A percentile compares a stretch with the other conserved stretches of the same genome.
Evolutionary conservation across 345 rosid genomes (phyloP).

Genomic region (Arabidopsis thaliana): DNA sequence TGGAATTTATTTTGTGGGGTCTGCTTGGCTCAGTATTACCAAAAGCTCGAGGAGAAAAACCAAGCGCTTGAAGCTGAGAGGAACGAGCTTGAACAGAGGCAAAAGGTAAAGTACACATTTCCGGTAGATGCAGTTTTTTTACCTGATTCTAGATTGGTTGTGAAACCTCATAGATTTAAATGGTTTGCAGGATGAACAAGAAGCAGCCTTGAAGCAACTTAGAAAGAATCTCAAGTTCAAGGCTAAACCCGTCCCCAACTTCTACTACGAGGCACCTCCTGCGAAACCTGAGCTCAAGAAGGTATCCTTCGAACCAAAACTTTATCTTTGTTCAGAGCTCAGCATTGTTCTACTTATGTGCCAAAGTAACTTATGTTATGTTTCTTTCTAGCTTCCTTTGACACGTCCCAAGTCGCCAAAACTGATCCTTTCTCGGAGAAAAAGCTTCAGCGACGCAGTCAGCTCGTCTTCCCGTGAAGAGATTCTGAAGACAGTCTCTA

Average conservation of each 20-base stretch:
- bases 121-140: slow-evolving; percentile 9
- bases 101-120: slow-evolving; percentile 56
- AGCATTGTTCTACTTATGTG: slow-evolving; percentile 15
- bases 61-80: slow-evolving; percentile 79
- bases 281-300: slow-evolving; percentile 82
- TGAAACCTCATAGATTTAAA: neutral
- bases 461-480: slow-evolving; percentile 46
- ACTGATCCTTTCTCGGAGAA: slow-evolving; percentile 61
- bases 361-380: slow-evolving; percentile 17
- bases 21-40: slow-evolving; percentile 63
- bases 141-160: neutral
- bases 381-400: slow-evolving; percentile 63
- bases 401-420: slow-evolving; percentile 81
- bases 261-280: slow-evolving; percentile 91
- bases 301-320: slow-evolving; percentile 52
- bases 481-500: slow-evolving; percentile 24
- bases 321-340: neutral
- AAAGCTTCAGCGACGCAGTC: slow-evolving; percentile 60
- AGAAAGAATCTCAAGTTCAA: slow-evolving; percentile 77
- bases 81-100: slow-evolving; percentile 74
- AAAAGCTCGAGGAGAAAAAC: slow-evolving; percentile 84
- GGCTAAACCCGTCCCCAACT: slow-evolving; percentile 95
- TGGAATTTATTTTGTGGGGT: slow-evolving; percentile 2
- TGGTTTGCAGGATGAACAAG: slow-evolving; percentile 82
- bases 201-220: slow-evolving; percentile 88